Evolutionary conservation across 306 rosid genomes (phyloP).

Genomic region (Arachis stenosperma): DNA sequence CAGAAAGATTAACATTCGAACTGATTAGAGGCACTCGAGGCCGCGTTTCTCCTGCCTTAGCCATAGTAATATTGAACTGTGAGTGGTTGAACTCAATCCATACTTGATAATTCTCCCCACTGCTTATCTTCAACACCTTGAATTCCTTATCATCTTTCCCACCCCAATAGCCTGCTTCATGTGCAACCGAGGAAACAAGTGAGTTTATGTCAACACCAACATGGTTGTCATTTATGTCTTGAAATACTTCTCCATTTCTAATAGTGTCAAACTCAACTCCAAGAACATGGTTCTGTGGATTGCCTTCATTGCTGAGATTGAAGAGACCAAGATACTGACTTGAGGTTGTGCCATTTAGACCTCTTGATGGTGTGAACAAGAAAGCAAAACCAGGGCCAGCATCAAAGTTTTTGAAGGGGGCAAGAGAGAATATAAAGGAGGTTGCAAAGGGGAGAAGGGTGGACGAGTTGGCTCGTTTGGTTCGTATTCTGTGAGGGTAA

Average conservation of each 20-base stretch:
- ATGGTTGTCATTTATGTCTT: slow-evolving; percentile 50
- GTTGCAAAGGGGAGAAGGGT: slow-evolving; percentile 54
- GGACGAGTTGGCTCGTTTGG: slow-evolving; percentile 45
- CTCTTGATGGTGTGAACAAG: slow-evolving; percentile 48
- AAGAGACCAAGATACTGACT: slow-evolving; percentile 53
- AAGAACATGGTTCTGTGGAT: slow-evolving; percentile 45
- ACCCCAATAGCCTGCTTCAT: slow-evolving; percentile 54
- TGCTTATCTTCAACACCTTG: slow-evolving; percentile 41
- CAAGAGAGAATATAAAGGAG: slow-evolving; percentile 60
- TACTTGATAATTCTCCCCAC: slow-evolving; percentile 61
- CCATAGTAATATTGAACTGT: slow-evolving; percentile 53
- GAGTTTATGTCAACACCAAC: slow-evolving; percentile 59
- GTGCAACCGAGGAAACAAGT: slow-evolving; percentile 46
- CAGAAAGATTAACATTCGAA: slow-evolving; percentile 48
- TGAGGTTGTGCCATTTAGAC: slow-evolving; percentile 47
- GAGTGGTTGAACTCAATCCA: slow-evolving; percentile 60
- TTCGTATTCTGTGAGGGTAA: slow-evolving; percentile 51
- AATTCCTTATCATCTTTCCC: slow-evolving; percentile 47
- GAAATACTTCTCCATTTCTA: slow-evolving; percentile 44
- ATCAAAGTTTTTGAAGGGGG: slow-evolving; percentile 34
- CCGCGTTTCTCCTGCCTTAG: slow-evolving; percentile 48
- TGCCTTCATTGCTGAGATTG: slow-evolving; percentile 46
- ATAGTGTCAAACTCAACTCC: slow-evolving; percentile 59
- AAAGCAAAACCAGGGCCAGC: slow-evolving; percentile 60
- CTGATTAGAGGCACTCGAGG: slow-evolving; percentile 61